Percentiles rank a stretch among this genome's conserved stretches.
Evolutionary conservation across 495 filamentous ascomycete species (phyloP).

Genomic region (Aspergillus asperescens): DNA sequence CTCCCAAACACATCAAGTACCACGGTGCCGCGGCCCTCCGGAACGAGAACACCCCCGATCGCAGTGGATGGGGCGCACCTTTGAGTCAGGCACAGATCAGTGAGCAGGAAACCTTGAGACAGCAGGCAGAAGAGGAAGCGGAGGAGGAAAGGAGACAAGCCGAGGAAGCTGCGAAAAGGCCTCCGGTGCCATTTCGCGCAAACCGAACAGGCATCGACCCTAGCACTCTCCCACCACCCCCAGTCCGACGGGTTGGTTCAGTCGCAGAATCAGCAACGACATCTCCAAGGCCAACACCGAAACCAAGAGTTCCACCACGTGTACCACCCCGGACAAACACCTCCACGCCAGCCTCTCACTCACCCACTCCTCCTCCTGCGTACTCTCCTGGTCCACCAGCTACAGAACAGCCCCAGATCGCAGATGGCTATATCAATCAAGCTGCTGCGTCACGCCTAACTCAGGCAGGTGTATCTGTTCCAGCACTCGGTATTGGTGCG

Average conservation of each 20-base stretch:
- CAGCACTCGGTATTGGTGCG: constrained; percentile 66
- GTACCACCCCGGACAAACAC: constrained; percentile 63
- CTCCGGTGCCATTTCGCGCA: constrained; percentile 62
- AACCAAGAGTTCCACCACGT: constrained; percentile 61
- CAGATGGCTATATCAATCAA: constrained; percentile 57
- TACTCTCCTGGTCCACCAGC: constrained; percentile 35
- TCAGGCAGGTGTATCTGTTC: constrained; percentile 75
- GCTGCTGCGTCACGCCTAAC: constrained; percentile 61
- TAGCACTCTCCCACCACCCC: constrained; percentile 65
- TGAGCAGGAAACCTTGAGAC: constrained; percentile 26
- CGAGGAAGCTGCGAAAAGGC: constrained; percentile 24
- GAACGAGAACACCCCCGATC: constrained; percentile 45
- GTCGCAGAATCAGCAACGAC: constrained; percentile 31
- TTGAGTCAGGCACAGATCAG: constrained; percentile 37
- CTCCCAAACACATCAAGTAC: constrained; percentile 64
- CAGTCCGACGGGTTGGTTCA: constrained; percentile 50
- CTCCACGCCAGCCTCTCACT: constrained; percentile 30
- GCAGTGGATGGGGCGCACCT: constrained; percentile 45
- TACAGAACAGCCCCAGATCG: constrained; percentile 16
- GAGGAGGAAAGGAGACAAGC: constrained; percentile 27
- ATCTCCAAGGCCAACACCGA: constrained; percentile 35
- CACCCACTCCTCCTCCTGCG: constrained; percentile 49
- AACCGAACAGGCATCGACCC: constrained; percentile 70
- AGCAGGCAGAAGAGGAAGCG: constrained; percentile 36
- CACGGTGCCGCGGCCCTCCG: constrained; percentile 46